Conservation (phyloP, 768 basidiomycete genomes). For the Boletales sp. region DNA sequence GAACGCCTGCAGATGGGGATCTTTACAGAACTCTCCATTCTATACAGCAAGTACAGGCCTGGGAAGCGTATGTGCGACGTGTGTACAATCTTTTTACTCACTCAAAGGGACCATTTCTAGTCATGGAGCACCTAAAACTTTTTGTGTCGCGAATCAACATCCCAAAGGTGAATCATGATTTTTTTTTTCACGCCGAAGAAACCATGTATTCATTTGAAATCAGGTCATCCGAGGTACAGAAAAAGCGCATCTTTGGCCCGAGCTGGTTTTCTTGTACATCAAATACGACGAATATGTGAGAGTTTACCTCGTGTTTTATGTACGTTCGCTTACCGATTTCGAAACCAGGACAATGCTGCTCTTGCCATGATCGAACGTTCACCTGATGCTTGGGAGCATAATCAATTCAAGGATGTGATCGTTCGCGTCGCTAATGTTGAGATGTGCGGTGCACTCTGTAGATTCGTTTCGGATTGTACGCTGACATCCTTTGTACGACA, state of each 20-base stretch:
- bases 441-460: constrained; percentile 53
- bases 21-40: constrained; percentile 89
- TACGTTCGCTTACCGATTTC: constrained; percentile 1
- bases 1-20: constrained; percentile 74
- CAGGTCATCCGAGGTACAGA: constrained; percentile 93
- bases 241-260: constrained; percentile 96
- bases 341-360: constrained; percentile 84
- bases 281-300: constrained; percentile 94
- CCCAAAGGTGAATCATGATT: constrained; percentile 59
- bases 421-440: constrained; percentile 97
- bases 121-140: constrained; percentile 98
- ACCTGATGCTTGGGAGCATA: constrained; percentile 99
- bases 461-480: background rate
- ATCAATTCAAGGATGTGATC: constrained; percentile 98
- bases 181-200: background rate
- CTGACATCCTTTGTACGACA: constrained; percentile 27
- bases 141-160: constrained; percentile 97
- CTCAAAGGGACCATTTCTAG: constrained; percentile 37
- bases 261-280: constrained; percentile 97
- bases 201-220: background rate
- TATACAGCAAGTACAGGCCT: constrained; percentile 94
- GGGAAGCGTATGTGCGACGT: constrained; percentile 69
- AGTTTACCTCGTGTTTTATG: background rate
- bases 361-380: constrained; percentile 98
- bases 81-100: background rate